Base-by-base conservation (phyloP, 495 filamentous ascomycete species). In the Penicillium robsamsonii region DNA sequence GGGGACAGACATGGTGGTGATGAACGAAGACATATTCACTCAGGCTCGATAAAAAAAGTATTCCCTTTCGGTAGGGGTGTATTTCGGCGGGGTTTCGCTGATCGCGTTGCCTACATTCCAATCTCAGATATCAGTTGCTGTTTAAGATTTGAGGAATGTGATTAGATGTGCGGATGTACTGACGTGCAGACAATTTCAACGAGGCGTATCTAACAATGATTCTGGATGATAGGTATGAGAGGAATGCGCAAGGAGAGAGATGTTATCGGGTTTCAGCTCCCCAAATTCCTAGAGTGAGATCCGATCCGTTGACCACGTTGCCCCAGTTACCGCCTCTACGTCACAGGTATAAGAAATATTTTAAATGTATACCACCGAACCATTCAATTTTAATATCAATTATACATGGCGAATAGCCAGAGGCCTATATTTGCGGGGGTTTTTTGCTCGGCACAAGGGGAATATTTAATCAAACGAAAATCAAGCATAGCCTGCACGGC, bases 1-100 rank as follows among this genome's bases (percentile, higher is more conserved):
- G 69, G 73, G 74, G 56, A 86, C 84, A 64, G 81, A 87, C 84
- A 87, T 87, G 70, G 84, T 87, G 60, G 81, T 85, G 71, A 87
- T 84, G 74, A 87, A 84, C 52, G 84, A 85, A 69, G 82, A 75
- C 84, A 87, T 87, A 30, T 51, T 74, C 46, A 48, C 57, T 52
- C 48, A 49, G 44, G 27, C 33, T 43, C 24, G 49, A 40, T 9
- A 22, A 38, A 40, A 15, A 41, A 13, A 52, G 50, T 25, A 40
- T 31, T 43, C 38, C 47, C 51, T 53, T 45, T 54, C 43, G 49
- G 47, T 50, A 38, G 35, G 41, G 50, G 41, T 52, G 44, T 55
- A 52, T 55, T 62, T 48, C 40, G 62, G 54, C 56, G 54, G 57
- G 60, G 46, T 44, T 37, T 44, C 50, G 66, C 59, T 59, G 64